phyloP scores from a whole-genome alignment of 768 basidiomycete species.

The Pisolithus microcarpus region DNA sequence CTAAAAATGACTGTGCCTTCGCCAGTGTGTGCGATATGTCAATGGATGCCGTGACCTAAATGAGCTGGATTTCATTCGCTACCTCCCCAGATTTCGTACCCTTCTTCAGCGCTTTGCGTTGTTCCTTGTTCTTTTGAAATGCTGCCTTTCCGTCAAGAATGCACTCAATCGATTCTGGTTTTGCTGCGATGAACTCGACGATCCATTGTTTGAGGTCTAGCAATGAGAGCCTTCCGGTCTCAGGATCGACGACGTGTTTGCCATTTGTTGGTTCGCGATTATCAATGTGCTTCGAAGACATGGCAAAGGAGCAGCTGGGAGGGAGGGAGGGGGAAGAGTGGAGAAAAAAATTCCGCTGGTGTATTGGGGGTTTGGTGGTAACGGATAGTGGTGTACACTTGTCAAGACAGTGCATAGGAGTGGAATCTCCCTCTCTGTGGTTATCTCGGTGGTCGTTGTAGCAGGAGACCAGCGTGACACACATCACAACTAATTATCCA shows the following conservation, averaged over 20 bases:
- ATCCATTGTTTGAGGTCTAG: slow-evolving; percentile 36
- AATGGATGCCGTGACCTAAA: slow-evolving; percentile 53
- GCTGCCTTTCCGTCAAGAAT: slow-evolving; percentile 42
- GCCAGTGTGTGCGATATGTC: slow-evolving; percentile 63
- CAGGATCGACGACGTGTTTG: slow-evolving; percentile 38
- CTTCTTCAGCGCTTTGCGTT: slow-evolving; percentile 29
- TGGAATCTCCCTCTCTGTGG: no score
- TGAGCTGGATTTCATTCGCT: slow-evolving; percentile 64
- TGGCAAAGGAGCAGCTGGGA: slow-evolving; percentile 53
- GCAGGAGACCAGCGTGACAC: no score
- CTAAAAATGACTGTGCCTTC: slow-evolving; percentile 50
- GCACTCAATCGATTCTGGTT: slow-evolving; percentile 54
- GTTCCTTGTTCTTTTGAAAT: slow-evolving; percentile 31
- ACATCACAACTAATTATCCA: no score
- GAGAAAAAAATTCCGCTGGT: slow-evolving; percentile 47
- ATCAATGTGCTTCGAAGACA: slow-evolving; percentile 31
- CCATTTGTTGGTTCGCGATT: slow-evolving; percentile 1
- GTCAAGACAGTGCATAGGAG: no score
- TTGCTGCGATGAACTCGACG: slow-evolving; percentile 47
- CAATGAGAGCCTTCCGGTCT: slow-evolving; percentile 33
- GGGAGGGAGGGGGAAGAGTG: no score
- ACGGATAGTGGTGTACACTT: no score
- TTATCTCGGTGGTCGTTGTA: no score
- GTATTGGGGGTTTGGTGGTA: no score
- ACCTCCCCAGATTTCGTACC: slow-evolving; percentile 24